Evolutionary conservation across 306 rosid species (phyloP).

Genomic region (Quercus variabilis): DNA sequence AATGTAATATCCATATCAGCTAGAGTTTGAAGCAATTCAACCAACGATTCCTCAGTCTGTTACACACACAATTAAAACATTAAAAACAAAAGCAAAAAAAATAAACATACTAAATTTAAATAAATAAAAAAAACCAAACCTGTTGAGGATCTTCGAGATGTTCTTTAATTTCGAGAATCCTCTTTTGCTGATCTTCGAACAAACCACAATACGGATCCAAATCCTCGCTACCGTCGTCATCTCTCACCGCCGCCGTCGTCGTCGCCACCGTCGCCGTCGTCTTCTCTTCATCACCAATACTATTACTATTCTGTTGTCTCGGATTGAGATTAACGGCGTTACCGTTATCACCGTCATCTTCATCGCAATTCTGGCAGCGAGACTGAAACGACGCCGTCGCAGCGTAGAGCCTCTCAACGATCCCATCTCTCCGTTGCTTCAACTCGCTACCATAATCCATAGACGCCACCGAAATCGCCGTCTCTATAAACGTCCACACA

Average conservation of each 20-base stretch:
- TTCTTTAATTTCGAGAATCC: conserved; percentile 76
- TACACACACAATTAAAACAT: not conserved
- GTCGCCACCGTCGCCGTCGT: conserved; percentile 43
- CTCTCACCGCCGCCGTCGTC: conserved; percentile 54
- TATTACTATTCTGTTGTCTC: conserved; percentile 6
- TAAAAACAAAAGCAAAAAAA: not conserved
- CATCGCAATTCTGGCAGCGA: conserved; percentile 49
- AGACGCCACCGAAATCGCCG: conserved; percentile 82
- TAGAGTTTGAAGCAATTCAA: conserved; percentile 77
- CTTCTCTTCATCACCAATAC: conserved; percentile 14
- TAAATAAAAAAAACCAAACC: conserved; percentile 33
- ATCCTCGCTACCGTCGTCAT: conserved; percentile 37
- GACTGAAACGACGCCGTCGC: conserved; percentile 28
- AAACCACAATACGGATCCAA: conserved; percentile 68
- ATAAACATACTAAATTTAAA: not conserved
- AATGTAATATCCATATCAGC: conserved; percentile 97
- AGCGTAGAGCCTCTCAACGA: conserved; percentile 68
- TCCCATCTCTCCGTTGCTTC: conserved; percentile 70
- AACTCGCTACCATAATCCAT: conserved; percentile 53
- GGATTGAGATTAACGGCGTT: conserved; percentile 15
- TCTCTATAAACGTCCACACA: conserved; percentile 76
- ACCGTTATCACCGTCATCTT: conserved; percentile 15
- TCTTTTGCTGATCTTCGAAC: conserved; percentile 84
- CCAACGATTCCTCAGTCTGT: conserved; percentile 72
- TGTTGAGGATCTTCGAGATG: conserved; percentile 75